Evolutionary conservation across 1,284 basidiomycete species (phyloP), one percentile per base, ranked within the genome.

Genomic region (Marasmius sp.): DNA sequence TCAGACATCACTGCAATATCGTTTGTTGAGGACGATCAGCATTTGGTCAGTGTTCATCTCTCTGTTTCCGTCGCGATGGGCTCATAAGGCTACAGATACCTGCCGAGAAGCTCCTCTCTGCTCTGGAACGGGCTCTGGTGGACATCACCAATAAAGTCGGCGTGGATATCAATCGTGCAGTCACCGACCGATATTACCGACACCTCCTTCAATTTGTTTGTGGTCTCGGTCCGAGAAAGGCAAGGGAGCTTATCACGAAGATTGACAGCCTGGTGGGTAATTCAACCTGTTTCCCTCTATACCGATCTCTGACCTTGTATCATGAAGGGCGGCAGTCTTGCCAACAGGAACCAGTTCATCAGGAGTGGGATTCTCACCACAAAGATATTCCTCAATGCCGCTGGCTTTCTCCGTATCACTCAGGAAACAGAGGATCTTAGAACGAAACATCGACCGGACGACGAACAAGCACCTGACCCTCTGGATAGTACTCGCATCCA

Each of bases 401-500:
- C 92, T 18, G 94, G 90, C 8, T 98, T 98, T 85, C 79, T 99
- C 60, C 90, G 91, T 37, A 97, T 99, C 65, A 79, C 85, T 48
- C 90, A 92, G 61, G 89, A 93, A 64, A 73, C 81, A 52, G 84
- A 87, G 59, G 81, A 84, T 41, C 85, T 83, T 59, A 76, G 81
- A 45, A 71, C 80, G 45, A 91, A 91, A 72, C 84, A 88, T 68
- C 85, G 92, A 20, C 85, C 85, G 62, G 85, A 88, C 54, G 87
- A 91, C 57, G 88, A 91, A 60, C 84, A 88, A 63, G 81, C 85
- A 11, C 89, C 92, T 11, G 97, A 99, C 75, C 94, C 95, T 4
- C 81, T 99, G 51, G 97, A 99, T 73, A 89, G 91, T 70, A 99
- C 97, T 22, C 92, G 97, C 14, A 95, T 99, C 64, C 97, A 99